Base-by-base conservation (phyloP, 2,329 filamentous ascomycete genomes). In the Cladosporium cucumerinum region DNA sequence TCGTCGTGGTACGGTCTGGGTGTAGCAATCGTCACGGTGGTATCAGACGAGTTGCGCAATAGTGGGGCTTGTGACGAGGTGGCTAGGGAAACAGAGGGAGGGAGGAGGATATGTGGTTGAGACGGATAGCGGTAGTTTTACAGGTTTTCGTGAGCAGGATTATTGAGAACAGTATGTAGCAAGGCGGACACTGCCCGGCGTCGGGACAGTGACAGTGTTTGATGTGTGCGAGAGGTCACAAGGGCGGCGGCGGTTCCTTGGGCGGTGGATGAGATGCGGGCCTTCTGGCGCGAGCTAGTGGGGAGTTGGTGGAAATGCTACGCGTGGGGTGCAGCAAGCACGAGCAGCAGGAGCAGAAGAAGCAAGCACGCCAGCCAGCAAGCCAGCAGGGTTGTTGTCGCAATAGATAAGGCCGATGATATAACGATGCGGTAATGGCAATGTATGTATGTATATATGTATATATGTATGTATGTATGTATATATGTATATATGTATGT, bases 351-450 rank as follows among this genome's bases (percentile, higher is more conserved):
- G 26, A 49, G 32, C 32, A 51, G 48, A 28, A 51, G 48, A 51
- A 51, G 48, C 48, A 28, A 18, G 48, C 23, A 26, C 10, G 46
- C 46, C 21, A 30, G 49, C 48, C 12, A 36, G 34, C 34, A n/a
- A 7, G 16, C 10, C 16, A 46, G 39, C n/a, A 46, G 4, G 39
- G 18, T 10, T 62, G 18, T 10, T 62, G 60, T 39, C 49, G 49
- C 60, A 34, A 62, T 62, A 55, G 49, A 62, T 62, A 62, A 55
- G 60, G 49, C 23, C 25, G 59, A 55, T 62, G 32, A 55, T 32
- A 61, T 21, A 32, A 57, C 54, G 39, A 46, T 46, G 39, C 39
- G n/a, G 39, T 21, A 46, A 46, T 46, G 8, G 12, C 23, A 14
- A 2, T 1, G 26, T 28, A 54, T 55, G 51, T n/a, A n/a, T n/a